Conservation (phyloP, 495 filamentous ascomycete genomes). For the Schizothecium vesticola region DNA sequence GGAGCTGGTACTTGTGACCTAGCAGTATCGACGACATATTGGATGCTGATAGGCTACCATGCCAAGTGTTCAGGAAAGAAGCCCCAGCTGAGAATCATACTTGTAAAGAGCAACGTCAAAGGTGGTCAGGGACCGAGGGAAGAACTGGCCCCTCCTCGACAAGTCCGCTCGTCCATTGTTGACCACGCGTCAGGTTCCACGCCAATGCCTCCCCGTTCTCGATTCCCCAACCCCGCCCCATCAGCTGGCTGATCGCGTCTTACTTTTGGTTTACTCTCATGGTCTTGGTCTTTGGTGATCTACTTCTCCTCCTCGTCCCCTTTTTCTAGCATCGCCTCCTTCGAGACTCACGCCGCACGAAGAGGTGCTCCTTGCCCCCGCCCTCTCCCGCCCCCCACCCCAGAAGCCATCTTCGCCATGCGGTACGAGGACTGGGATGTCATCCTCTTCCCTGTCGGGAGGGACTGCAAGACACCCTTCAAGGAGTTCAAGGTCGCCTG, state of each 20-base stretch:
- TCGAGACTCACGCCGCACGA: neutral
- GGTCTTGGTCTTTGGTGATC: neutral
- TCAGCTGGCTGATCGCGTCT: neutral
- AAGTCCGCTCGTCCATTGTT: neutral
- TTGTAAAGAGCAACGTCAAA: neutral
- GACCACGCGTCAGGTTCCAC: neutral
- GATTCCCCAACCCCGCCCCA: neutral
- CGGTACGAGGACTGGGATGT: constrained; percentile 61
- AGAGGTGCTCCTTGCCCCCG: neutral
- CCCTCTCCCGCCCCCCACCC: neutral
- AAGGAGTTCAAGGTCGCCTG: constrained; percentile 86
- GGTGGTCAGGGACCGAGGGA: too few species aligned
- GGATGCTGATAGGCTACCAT: neutral
- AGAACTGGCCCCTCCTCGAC: neutral
- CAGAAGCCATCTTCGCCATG: constrained; percentile 4
- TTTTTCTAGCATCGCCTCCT: neutral
- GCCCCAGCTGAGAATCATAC: neutral
- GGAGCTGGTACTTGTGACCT: neutral
- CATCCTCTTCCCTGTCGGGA: constrained; percentile 61
- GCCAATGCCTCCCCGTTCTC: neutral
- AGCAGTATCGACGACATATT: neutral
- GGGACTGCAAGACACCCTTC: constrained; percentile 54
- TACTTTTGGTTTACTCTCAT: neutral
- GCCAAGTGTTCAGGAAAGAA: neutral
- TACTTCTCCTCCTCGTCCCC: neutral